Base-by-base conservation (phyloP, 169 alveolate species). In the Plasmodium berghei region DNA sequence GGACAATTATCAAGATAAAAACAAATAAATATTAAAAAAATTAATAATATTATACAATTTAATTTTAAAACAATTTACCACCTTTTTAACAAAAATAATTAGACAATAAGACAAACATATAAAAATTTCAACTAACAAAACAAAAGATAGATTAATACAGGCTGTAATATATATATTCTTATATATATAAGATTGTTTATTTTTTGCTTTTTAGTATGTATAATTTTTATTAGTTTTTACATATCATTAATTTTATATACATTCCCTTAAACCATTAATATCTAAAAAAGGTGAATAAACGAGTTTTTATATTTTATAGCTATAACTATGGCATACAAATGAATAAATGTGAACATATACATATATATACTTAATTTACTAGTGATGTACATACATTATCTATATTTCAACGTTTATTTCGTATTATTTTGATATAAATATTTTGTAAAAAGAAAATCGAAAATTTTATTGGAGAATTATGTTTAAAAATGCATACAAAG, bases 361-460 rank as follows among this genome's bases (percentile, higher is more conserved):
- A n/a, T 58, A 58, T 18, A 58, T 58, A 9, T 58, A 24, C 20
- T 9, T 20, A 58, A 3, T 24, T 20, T 12, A 58, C 10, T 58
- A 52, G 22, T 2, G 22, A 58, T 58, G 66, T 58, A 58, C 66
- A 58, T 58, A 58, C 66, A 58, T 58, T 58, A 58, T 18, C 5
- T 3, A 16, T 16, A n/a, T 18, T 16, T 18, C 28, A n/a, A 5
- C 28, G 6, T 9, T 16, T 16, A 9, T 58, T 58, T 58, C 5
- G 5, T 24, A 18, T 18, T 20, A 58, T 58, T 0, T 58, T 58
- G 10, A 12, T n/a, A 18, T 24, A 5, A 58, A 1, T 58, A 3
- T 58, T 58, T 58, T 12, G 12, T n/a, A 58, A 58, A 58, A 58
- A 58, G 5, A 18, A 18, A 58, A 58, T 5, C 8, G 9, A 58